Evolutionary conservation across 2,329 filamentous ascomycete species (phyloP), one percentile per base, ranked within the genome.

Genomic region (Xylariaceae sp.): DNA sequence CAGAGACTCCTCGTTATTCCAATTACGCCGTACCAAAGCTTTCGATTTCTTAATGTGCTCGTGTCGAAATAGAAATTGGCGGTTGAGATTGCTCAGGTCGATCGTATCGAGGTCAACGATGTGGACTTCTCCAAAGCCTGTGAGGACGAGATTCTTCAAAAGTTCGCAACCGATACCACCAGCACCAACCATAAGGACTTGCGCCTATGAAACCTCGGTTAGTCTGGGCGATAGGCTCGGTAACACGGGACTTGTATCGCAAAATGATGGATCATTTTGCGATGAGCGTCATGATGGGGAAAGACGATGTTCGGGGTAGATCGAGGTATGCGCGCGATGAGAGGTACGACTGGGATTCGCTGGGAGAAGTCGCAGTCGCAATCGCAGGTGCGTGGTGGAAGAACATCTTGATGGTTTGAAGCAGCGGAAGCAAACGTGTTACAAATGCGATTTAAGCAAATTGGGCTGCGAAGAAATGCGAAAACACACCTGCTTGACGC

Each of bases 21-120:
- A 47, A 63, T 62, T 23, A 29, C 34, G 58, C 76, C 86, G 63
- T 81, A 95, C 93, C 76, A 96, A 77, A 48, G 95, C 93, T 73
- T 99, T 99, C 1, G 94, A 87, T 74, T 96, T 96, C 76, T 97
- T 98, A 76, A 99, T 98, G 71, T 99, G 95, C 73, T 98, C 93
- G 69, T 94, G 89, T 60, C 93, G 86, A 75, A 99, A 99, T 44
- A 99, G 87, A 70, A 99, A 99, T 74, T 99, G 95, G 53, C 95
- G 90, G 69, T 99, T 99, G 47, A 99, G 83, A 72, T 99, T 99
- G 77, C 92, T 96, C 19, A 99, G 83, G 72, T 99, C 95, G 77
- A 99, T 98, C 1, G 95, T 99, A 74, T 99, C 95, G 58, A 99
- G 89, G 75, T 99, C 95, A 66, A 99, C 92, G 41, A 98, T 88